Base-by-base conservation (phyloP, 163 green algal genomes). In the Prototheca wickerhamii region DNA sequence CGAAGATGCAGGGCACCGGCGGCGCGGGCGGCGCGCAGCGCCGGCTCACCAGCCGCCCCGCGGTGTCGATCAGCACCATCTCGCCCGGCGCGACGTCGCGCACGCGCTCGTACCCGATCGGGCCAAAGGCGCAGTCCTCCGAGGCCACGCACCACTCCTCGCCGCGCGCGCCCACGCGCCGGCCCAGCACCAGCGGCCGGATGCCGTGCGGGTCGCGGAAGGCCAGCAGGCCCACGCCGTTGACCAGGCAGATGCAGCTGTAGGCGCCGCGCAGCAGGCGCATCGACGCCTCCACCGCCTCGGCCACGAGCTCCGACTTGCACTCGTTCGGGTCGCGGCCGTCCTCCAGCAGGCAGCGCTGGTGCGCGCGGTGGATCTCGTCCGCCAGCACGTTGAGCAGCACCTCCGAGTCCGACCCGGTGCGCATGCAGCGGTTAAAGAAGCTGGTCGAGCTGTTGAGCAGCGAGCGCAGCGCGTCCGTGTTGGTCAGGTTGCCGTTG, bases 401-500 rank as follows among this genome's bases (percentile, higher is more conserved):
- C 62, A 96, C 86, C 86, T 98, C 91, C 7, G 75, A 88, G 82
- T 98, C 91, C 2, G 72, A 88, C 58, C 76, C 59, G 2, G 91
- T 98, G 34, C 86, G 77, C 58, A 96, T 64, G 77, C 94, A 85
- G 46, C 89, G 75, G 75, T 90, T 91, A 81, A 95, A 95, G 78
- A 93, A 96, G 58, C 74, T 88, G 53, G 84, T 79, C 37, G 70
- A 86, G 58, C 72, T 81, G 53, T 89, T 81, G 28, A 95, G 75
- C 59, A 85, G 57, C 26, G 79, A 61, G 33, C 87, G 65, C 70
- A 96, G 78, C 67, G 92, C 80, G 4, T 86, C 79, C 10, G 87
- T 89, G 83, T 98, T 98, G 31, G 89, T 97, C 25, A 98, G 79
- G 85, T 98, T 98, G 63, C 91, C 90, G 68, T 98, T 98, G 82